These are phyloP conservation scores for Gracilaria vermiculophylla DNA, from an alignment of 23 red algal genomes.

Conservation along the genomic window DNA sequence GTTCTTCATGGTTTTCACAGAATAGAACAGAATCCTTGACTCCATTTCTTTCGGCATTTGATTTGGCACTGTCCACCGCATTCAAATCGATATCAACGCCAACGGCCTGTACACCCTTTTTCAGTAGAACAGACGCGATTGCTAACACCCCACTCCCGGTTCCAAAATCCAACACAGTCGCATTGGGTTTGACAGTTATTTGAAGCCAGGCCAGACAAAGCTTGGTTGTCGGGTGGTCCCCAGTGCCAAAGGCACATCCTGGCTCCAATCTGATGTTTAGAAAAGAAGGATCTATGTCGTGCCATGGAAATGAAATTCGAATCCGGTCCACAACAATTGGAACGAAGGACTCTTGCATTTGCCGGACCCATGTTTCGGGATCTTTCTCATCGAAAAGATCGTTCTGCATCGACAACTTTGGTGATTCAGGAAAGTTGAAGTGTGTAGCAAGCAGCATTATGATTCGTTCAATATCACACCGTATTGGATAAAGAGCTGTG, in stretches of 20 bases:
- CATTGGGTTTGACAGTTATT: neutral
- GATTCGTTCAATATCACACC: slow-evolving; percentile 17
- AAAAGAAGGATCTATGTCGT: slow-evolving; percentile 1
- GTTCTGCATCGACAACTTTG: slow-evolving; percentile 18
- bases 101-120: neutral
- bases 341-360: slow-evolving; percentile 67
- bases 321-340: slow-evolving; percentile 53
- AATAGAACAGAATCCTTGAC: neutral
- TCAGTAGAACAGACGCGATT: slow-evolving; percentile 40
- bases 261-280: slow-evolving; percentile 75
- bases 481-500: slow-evolving; percentile 32
- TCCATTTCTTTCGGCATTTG: slow-evolving; percentile 60
- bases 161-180: slow-evolving; percentile 85
- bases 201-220: slow-evolving; percentile 61
- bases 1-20: slow-evolving; percentile 22
- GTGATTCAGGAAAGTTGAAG: slow-evolving; percentile 22
- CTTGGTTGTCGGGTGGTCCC: slow-evolving; percentile 95
- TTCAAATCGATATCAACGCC: slow-evolving; percentile 77
- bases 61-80: slow-evolving; percentile 44
- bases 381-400: slow-evolving; percentile 45
- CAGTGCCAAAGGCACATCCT: slow-evolving; percentile 90
- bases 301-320: slow-evolving; percentile 78
- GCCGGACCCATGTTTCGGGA: slow-evolving; percentile 65
- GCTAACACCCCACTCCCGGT: slow-evolving; percentile 86
- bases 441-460: slow-evolving; percentile 46